Evolutionary conservation across 306 rosid genomes (phyloP), one percentile per base, ranked within the genome.

Genomic region (Lupinus albus): DNA sequence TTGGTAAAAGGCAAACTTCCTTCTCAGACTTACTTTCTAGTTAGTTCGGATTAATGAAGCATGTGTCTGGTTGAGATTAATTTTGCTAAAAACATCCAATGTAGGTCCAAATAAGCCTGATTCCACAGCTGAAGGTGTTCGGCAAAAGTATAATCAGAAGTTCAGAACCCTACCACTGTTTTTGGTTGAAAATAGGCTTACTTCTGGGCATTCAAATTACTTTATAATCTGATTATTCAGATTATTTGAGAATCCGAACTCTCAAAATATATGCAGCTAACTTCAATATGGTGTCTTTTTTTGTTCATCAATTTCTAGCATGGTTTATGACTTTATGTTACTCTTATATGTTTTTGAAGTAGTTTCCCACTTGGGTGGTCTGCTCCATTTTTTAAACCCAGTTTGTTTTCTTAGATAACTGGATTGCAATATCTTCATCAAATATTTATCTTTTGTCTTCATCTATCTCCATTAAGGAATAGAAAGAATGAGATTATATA

Each of bases 291-390:
- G 53, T 32, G 56, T 70, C 7, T 30, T 21, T 41, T 55, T 25
- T 11, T 42, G 65, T 20, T 42, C 46, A 42, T 44, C 33, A 68
- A 68, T 20, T 69, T 47, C 47, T 48, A 60, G 47, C 35, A 39
- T 59, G 11, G 6, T 51, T 55, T 64, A 4, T 53, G 36, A n/a
- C n/a, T n/a, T n/a, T n/a, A n/a, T n/a, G n/a, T n/a, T n/a, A n/a
- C n/a, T 53, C 21, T 0, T 21, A 21, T 53, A 18, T 11, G 11
- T 36, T 21, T 36, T 36, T 6, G 39, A 35, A 8, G 7, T 36
- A 1, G 41, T 36, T 8, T 36, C 41, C 28, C 28, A 20, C 25
- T 20, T 20, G 25, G 25, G 16, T 10, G 7, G 42, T 71, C 18
- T 35, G 35, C 18, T 50, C 32, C 61, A 12, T 49, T 38, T n/a